Conservation (phyloP, 176 grass and related monocot genomes). For the Poa pratensis region DNA sequence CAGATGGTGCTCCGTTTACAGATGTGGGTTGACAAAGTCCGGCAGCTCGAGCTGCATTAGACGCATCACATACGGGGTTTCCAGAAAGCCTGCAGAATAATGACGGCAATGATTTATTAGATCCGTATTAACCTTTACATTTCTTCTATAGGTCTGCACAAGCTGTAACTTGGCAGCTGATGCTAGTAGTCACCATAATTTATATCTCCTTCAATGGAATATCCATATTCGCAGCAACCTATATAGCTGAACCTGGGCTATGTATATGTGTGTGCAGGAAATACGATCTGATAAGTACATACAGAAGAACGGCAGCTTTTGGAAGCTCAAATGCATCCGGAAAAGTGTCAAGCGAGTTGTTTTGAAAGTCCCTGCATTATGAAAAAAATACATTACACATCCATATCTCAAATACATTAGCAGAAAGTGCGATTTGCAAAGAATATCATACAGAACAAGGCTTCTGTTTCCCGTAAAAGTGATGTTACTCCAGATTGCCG, state of each 20-base stretch:
- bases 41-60: conserved; percentile 47
- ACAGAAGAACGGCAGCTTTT: conserved; percentile 64
- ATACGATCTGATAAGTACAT: conserved; percentile 51
- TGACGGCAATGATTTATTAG: conserved; percentile 22
- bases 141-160: not conserved
- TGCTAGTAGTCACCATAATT: conserved; percentile 10
- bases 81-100: conserved; percentile 68
- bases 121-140: conserved; percentile 19
- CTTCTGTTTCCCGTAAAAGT: conserved; percentile 62
- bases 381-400: conserved; percentile 40
- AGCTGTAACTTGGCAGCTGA: not conserved
- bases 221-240: conserved; percentile 3
- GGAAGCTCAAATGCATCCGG: conserved; percentile 59
- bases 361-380: conserved; percentile 82
- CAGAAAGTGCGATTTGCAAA: conserved; percentile 31
- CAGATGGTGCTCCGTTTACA: conserved; percentile 36
- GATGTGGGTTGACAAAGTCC: conserved; percentile 57
- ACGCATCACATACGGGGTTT: conserved; percentile 70
- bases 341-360: conserved; percentile 75
- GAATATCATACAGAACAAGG: conserved; percentile 80
- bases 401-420: conserved; percentile 17
- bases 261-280: not conserved
- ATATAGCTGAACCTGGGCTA: conserved; percentile 10
- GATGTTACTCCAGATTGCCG: conserved; percentile 72
- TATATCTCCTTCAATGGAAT: conserved; percentile 5